phyloP scores from a whole-genome alignment of 164 flowering plant genomes.

The Euptelea pleiosperma region DNA sequence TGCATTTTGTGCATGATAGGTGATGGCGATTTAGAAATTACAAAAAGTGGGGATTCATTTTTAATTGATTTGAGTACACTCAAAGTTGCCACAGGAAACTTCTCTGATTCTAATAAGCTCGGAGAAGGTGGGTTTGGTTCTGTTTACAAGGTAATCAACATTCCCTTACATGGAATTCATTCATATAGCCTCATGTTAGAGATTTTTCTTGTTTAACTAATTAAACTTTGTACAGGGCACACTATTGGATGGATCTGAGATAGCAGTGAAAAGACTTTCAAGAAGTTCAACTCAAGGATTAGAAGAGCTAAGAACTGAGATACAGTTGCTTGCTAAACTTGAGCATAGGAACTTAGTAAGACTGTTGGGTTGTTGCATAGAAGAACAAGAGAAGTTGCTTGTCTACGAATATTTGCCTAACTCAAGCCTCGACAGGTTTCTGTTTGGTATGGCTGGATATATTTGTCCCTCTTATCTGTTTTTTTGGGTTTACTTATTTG shows the following conservation, averaged over 20 bases:
- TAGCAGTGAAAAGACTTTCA: conserved; percentile 47
- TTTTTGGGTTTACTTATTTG: too few relatives aligned
- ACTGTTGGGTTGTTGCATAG: conserved; percentile 36
- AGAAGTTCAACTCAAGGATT: conserved; percentile 32
- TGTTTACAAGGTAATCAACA: conserved; percentile 6
- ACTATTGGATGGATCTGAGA: conserved; percentile 27
- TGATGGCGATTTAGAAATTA: too few relatives aligned
- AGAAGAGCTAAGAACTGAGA: conserved; percentile 36
- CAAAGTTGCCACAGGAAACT: neutral
- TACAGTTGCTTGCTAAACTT: conserved; percentile 35
- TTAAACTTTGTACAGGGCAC: conserved; percentile 22
- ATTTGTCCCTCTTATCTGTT: too few relatives aligned
- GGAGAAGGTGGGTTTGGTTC: conserved; percentile 3
- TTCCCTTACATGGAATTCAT: too few relatives aligned
- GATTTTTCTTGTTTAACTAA: neutral
- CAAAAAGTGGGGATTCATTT: neutral
- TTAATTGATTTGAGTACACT: neutral
- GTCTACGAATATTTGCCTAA: conserved; percentile 43
- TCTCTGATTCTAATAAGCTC: neutral
- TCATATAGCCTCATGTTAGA: too few relatives aligned
- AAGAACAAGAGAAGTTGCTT: conserved; percentile 36
- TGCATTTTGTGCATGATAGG: too few relatives aligned
- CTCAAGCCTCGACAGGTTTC: conserved; percentile 27
- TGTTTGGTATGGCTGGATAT: conserved; percentile 30
- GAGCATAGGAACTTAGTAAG: conserved; percentile 43